These are phyloP conservation scores for Epichloe coenophiala DNA, from an alignment of 2,329 filamentous ascomycete species.

Conservation along the genomic window DNA sequence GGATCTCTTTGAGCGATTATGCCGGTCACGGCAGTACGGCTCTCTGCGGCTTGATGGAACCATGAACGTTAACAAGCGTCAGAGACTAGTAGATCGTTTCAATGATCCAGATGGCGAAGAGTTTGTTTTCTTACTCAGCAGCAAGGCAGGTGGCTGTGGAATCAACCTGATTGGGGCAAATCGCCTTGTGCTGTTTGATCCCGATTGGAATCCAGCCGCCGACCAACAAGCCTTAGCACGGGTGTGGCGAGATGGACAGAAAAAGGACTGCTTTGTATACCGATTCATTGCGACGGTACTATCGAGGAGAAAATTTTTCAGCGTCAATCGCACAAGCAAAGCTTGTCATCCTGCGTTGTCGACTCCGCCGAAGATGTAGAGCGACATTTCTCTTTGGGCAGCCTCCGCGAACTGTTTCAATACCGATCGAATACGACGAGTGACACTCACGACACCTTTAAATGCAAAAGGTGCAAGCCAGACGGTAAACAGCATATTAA, in stretches of 20 bases:
- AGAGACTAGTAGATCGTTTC: slow-evolving; percentile 95
- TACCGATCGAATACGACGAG: slow-evolving; percentile 74
- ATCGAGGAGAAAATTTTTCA: slow-evolving; percentile 99
- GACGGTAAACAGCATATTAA: slow-evolving; percentile 82
- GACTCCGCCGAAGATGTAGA: slow-evolving; percentile 96
- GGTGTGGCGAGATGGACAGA: slow-evolving; percentile 97
- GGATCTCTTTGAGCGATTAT: slow-evolving; percentile 85
- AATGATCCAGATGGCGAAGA: slow-evolving; percentile 84
- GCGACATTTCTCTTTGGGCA: slow-evolving; percentile 87
- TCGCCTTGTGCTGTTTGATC: slow-evolving; percentile 88
- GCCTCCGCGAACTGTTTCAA: slow-evolving; percentile 84
- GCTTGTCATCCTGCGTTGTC: slow-evolving; percentile 87
- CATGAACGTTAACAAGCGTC: slow-evolving; percentile 94
- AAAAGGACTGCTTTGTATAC: slow-evolving; percentile 98
- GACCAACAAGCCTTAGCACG: slow-evolving; percentile 94
- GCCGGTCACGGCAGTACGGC: slow-evolving; percentile 72
- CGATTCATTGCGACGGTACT: slow-evolving; percentile 95
- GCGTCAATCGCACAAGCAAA: slow-evolving; percentile 95
- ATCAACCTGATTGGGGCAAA: slow-evolving; percentile 93
- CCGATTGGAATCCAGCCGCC: slow-evolving; percentile 94
- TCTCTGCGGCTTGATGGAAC: slow-evolving; percentile 83
- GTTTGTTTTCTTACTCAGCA: slow-evolving; percentile 91
- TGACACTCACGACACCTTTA: slow-evolving; percentile 97
- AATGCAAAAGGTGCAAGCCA: slow-evolving; percentile 86
- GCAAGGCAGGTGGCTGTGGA: slow-evolving; percentile 92